Conservation (phyloP, 768 basidiomycete genomes). For the Boletus sp. region DNA sequence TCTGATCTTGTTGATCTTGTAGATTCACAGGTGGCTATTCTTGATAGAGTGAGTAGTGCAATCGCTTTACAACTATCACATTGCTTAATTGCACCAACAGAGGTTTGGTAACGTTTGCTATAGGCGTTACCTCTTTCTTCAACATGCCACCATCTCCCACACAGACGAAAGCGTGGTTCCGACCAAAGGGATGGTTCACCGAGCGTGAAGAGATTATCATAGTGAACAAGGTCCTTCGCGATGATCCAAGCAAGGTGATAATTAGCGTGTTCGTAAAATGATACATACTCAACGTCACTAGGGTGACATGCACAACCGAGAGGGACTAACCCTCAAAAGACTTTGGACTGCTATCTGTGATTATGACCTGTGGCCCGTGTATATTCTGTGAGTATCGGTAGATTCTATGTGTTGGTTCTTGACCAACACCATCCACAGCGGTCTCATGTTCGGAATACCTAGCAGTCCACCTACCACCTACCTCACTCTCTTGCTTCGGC, state of each 20-base stretch:
- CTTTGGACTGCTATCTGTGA: slow-evolving; percentile 57
- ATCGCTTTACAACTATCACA: neutral
- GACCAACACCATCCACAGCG: slow-evolving; percentile 30
- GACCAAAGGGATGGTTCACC: slow-evolving; percentile 56
- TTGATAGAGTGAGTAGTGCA: slow-evolving; percentile 32
- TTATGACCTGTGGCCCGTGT: slow-evolving; percentile 67
- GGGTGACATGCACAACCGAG: slow-evolving; percentile 67
- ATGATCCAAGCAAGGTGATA: slow-evolving; percentile 56
- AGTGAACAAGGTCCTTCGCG: slow-evolving; percentile 58
- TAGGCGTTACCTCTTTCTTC: slow-evolving; percentile 49
- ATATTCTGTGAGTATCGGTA: slow-evolving; percentile 39
- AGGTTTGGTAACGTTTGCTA: slow-evolving; percentile 42
- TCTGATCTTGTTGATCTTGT: too few relatives aligned
- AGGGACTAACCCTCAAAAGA: slow-evolving; percentile 49
- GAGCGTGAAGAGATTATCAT: slow-evolving; percentile 61
- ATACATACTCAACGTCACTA: neutral
- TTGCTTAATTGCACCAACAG: neutral
- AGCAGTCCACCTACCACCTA: slow-evolving; percentile 49
- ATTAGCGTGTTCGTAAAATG: neutral
- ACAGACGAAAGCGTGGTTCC: too few relatives aligned
- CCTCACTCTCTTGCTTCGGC: too few relatives aligned
- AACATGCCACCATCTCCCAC: too few relatives aligned
- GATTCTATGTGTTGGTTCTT: neutral
- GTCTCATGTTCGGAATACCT: slow-evolving; percentile 54
- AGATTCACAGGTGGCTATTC: slow-evolving; percentile 15